Conservation (phyloP, 805 yeast species). For the Yamadazyma nakazawae region DNA sequence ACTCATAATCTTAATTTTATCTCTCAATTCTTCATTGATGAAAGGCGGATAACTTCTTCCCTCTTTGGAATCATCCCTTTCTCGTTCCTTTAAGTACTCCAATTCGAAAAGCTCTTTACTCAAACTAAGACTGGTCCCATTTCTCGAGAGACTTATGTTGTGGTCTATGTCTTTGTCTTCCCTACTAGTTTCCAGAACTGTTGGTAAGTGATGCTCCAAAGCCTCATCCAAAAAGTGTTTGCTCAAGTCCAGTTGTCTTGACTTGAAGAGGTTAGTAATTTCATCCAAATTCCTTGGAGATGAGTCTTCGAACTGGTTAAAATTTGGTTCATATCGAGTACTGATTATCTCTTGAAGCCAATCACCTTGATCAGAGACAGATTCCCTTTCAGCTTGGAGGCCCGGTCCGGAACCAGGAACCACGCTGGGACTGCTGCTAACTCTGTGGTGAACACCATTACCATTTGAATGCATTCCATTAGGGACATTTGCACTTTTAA, state of each 20-base stretch:
- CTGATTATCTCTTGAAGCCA: conserved; percentile 72
- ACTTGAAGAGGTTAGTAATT: conserved; percentile 57
- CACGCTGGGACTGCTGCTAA: conserved; percentile 1
- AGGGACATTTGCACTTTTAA: neutral
- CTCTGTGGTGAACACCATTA: neutral
- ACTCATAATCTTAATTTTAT: conserved; percentile 50
- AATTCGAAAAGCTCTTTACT: conserved; percentile 4
- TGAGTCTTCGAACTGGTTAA: conserved; percentile 17
- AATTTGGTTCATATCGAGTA: conserved; percentile 60
- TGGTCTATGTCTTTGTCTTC: conserved; percentile 24
- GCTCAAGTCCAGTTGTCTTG: conserved; percentile 64
- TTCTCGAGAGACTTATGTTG: neutral
- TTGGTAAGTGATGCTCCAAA: neutral
- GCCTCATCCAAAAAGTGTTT: conserved; percentile 22
- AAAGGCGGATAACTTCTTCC: neutral
- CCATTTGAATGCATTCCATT: neutral
- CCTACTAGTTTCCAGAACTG: conserved; percentile 2
- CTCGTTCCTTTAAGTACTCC: neutral
- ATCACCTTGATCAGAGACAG: conserved; percentile 33
- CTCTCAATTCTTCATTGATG: conserved; percentile 47
- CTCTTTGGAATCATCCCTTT: neutral
- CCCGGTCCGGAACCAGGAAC: neutral
- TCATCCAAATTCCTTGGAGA: conserved; percentile 32
- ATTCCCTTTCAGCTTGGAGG: conserved; percentile 1
- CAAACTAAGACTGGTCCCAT: conserved; percentile 1